A percentile compares a stretch with the other conserved stretches of the same genome.
phyloP scores from a whole-genome alignment of 2,329 filamentous ascomycete species.

The Ceratocystis lukuohia region DNA sequence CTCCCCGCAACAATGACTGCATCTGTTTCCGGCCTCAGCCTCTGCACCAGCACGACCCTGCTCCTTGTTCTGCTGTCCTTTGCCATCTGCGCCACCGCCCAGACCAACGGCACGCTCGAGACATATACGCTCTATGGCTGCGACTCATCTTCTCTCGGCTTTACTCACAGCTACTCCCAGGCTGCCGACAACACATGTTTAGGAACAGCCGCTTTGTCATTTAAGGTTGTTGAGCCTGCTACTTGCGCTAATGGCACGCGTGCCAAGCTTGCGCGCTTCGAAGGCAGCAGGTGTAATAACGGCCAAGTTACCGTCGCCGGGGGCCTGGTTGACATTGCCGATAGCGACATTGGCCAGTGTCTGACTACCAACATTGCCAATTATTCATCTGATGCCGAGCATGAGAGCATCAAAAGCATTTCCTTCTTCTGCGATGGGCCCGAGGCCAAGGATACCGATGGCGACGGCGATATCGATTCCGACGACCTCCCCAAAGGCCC shows the following conservation, averaged over 20 bases:
- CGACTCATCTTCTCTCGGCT: conserved; percentile 14
- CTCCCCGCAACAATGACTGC: background rate
- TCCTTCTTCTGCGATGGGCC: conserved; percentile 20
- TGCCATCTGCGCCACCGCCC: background rate
- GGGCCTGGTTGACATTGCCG: conserved; percentile 18
- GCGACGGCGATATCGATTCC: conserved; percentile 14
- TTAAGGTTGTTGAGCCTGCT: conserved; percentile 18
- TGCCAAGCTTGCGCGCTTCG: conserved; percentile 20
- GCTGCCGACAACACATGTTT: conserved; percentile 19
- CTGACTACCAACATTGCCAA: conserved; percentile 10
- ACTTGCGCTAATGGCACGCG: conserved; percentile 20
- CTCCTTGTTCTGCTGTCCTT: background rate
- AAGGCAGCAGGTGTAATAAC: conserved; percentile 19
- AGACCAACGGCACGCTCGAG: conserved; percentile 18
- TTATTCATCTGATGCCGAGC: conserved; percentile 15
- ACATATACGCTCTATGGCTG: conserved; percentile 19
- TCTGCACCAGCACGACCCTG: background rate
- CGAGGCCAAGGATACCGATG: conserved; percentile 10
- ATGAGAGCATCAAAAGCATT: conserved; percentile 15
- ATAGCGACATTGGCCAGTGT: conserved; percentile 17
- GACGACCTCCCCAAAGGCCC: conserved; percentile 15
- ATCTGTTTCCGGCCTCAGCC: background rate
- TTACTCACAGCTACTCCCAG: conserved; percentile 11
- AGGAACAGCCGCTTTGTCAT: conserved; percentile 17
- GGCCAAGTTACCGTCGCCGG: conserved; percentile 19